Base-by-base conservation (phyloP, 768 basidiomycete species). In the Termitomyces sp. region DNA sequence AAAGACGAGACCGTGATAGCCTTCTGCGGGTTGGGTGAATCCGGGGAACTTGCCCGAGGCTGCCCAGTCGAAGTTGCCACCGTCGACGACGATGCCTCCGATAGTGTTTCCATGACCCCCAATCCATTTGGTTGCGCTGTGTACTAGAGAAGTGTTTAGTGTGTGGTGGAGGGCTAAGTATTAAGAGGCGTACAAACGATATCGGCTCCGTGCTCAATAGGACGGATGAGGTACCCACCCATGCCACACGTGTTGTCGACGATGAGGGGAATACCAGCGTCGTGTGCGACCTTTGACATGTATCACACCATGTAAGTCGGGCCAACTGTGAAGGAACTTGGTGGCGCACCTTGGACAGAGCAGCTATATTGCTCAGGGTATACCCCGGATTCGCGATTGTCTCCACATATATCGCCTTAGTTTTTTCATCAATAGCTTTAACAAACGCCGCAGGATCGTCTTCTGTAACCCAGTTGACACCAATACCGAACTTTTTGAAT, bases 51-150 rank as follows among this genome's bases (percentile, higher is more conserved):
- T 83, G 14, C 86, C 86, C 5, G 85, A 86, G 50, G 71, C 75
- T 3, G 78, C 72, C 86, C 87, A 90, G 75, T 91, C 86, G 68
- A 92, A 92, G 59, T 87, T 89, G 36, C 87, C 79, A 69, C 81
- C 79, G 67, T 91, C 90, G 50, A 93, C 71, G 60, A 93, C 75
- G 38, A 91, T 82, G 50, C 91, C 91, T 3, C 79, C 89, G 51
- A 93, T 88, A 26, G 88, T 89, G 0, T 85, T 92, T 28, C 91
- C 90, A 61, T 91, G 89, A 0, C 88, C 87, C 6, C 88, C 86
- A 36, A 93, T 89, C 91, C 91, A 93, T 67, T 93, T 92, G 0
- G 91, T 91, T 1, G 88, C 88, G 51, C 86, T 88, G 70, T 92
- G 86, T 12, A 91, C 86, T 78, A 49, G 2, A 10, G 12, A 4